Percentiles rank a stretch among this genome's conserved stretches.
phyloP scores from a whole-genome alignment of 2,329 filamentous ascomycete genomes.

The Trichoderma sp. region DNA sequence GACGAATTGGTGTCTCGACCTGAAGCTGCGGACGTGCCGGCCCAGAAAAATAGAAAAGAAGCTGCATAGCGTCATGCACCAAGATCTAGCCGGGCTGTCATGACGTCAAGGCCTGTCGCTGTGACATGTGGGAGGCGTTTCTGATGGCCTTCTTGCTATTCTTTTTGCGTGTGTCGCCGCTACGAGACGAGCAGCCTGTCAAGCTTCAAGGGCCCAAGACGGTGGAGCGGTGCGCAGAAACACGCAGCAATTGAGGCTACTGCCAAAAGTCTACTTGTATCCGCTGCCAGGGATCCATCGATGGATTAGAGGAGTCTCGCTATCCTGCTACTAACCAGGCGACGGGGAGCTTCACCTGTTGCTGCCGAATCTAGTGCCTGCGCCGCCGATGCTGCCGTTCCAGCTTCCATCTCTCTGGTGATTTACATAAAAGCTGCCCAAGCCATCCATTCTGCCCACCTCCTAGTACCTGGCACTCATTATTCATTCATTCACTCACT shows the following conservation, averaged over 20 bases:
- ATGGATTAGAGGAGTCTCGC: background rate
- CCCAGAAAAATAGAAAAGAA: background rate
- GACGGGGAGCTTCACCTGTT: background rate
- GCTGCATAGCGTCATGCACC: slow-evolving; percentile 31
- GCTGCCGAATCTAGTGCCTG: slow-evolving; percentile 6
- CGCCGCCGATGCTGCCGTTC: slow-evolving; percentile 5
- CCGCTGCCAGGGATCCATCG: background rate
- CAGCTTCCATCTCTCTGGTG: slow-evolving; percentile 10
- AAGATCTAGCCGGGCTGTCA: slow-evolving; percentile 29
- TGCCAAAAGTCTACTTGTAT: background rate
- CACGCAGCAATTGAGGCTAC: background rate
- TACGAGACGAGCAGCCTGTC: background rate
- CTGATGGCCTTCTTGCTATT: background rate
- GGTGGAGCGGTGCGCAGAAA: background rate
- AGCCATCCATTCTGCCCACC: slow-evolving; percentile 2
- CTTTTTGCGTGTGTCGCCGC: background rate
- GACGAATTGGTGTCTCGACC: background rate
- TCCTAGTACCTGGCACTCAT: background rate
- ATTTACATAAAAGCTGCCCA: slow-evolving; percentile 18
- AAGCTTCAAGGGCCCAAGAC: background rate
- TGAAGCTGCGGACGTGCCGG: slow-evolving; percentile 16
- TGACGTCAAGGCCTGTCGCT: slow-evolving; percentile 35
- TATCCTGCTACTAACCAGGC: background rate
- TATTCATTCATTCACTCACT: background rate
- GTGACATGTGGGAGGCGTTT: slow-evolving; percentile 14